Base-by-base conservation (phyloP, 2,329 filamentous ascomycete species). In the Cladosporium sp. region DNA sequence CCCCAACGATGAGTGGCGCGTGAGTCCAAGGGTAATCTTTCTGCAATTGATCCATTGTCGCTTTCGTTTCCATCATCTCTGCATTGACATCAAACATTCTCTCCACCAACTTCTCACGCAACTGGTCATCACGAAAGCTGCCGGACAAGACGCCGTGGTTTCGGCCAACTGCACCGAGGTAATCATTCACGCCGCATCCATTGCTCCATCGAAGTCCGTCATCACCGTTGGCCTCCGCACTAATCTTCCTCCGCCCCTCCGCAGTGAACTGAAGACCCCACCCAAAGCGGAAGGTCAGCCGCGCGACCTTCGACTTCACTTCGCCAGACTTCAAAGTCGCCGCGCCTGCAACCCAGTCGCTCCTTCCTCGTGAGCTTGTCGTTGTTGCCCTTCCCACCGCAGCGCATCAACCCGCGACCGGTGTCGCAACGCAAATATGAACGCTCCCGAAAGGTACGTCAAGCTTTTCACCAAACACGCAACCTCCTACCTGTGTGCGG, bases 11-110 rank as follows among this genome's bases (percentile, higher is more conserved):
- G 16, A 87, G 67, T 5, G 83, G 84, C 2, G 68, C 60, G 34
- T 72, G 65, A 4, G 74, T 76, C 82, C 83, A 86, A 59, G 82
- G 80, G 61, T 84, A 83, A 56, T 71, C 67, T 41, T 56, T 59
- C 48, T 38, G 31, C 10, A 60, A 51, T 18, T 53, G 52, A 8
- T 61, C 56, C 59, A 61, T 61, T 43, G 44, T 58, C 10, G 16
- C 40, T 16, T n/a, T 19, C 33, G 9, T 46, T 14, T 11, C 5
- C 34, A 37, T 37, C 34, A n/a, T 7, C 34, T 11, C 4, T 37
- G 5, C 34, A 5, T 28, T 7, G 22, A 5, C 22, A 28, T 28
- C 22, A 28, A 28, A 2, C 22, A 28, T 28, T 5, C 5, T 28
- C 22, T 28, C 4, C 34, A 6, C 18, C 14, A 13, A 41, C 46